These are phyloP conservation scores for Lipomyces kockii DNA, from an alignment of 805 yeast species.

Conservation along the genomic window DNA sequence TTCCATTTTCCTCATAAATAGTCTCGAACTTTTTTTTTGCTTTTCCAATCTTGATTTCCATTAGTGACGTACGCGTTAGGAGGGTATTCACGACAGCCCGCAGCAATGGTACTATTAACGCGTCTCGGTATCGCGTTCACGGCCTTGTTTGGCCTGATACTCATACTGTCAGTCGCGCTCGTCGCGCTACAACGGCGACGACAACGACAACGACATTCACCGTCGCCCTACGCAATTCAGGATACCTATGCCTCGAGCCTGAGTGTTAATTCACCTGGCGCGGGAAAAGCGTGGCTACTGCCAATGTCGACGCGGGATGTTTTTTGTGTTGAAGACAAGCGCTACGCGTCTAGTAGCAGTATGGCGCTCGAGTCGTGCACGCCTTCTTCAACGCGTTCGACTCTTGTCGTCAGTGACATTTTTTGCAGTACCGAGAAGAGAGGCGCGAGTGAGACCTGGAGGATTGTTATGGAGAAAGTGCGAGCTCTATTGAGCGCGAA, in stretches of 20 bases:
- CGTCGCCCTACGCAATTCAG: neutral
- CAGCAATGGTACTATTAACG: neutral
- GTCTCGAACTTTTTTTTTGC: neutral
- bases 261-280: conserved; percentile 2
- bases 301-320: neutral
- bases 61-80: neutral
- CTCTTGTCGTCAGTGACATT: neutral
- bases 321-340: neutral
- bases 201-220: neutral
- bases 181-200: neutral
- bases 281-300: conserved; percentile 7
- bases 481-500: neutral
- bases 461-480: neutral
- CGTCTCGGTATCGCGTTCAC: conserved; percentile 4
- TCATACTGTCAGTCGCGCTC: conserved; percentile 4
- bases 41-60: neutral
- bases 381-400: conserved; percentile 6
- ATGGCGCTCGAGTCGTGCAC: neutral
- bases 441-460: neutral
- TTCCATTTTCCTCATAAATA: neutral
- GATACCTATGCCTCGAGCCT: neutral
- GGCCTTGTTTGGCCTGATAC: conserved; percentile 1
- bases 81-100: neutral
- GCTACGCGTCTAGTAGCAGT: neutral
- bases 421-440: neutral